A percentile compares a stretch with the other conserved stretches of the same genome.
These are phyloP conservation scores for Batrachochytrium dendrobatidis DNA, from an alignment of 371 early-diverging fungal species.

Conservation along the genomic window DNA sequence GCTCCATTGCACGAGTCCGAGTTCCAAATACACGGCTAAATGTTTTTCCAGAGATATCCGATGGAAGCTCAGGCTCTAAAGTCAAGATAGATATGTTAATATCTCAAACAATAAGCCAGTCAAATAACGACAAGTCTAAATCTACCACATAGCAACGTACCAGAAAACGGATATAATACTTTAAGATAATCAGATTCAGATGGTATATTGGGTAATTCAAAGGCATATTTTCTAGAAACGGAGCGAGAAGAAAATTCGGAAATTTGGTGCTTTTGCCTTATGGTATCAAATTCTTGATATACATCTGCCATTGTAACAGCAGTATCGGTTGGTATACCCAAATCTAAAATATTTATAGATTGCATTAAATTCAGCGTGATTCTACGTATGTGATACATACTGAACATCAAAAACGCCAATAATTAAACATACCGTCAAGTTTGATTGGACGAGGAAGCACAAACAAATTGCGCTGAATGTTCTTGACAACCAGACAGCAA, in stretches of 20 bases:
- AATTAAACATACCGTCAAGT: conserved; percentile 40
- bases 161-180: conserved; percentile 68
- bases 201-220: conserved; percentile 83
- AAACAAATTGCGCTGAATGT: conserved; percentile 79
- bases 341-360: conserved; percentile 19
- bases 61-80: conserved; percentile 61
- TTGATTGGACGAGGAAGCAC: conserved; percentile 65
- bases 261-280: conserved; percentile 54
- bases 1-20: conserved; percentile 83
- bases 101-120: too few relatives aligned
- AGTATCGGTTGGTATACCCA: conserved; percentile 47
- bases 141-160: conserved; percentile 20
- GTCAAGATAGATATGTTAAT: too few relatives aligned
- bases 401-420: background rate
- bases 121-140: conserved; percentile 1
- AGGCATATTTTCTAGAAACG: conserved; percentile 84
- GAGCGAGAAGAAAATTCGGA: conserved; percentile 29
- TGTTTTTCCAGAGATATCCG: conserved; percentile 62
- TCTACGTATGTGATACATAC: background rate
- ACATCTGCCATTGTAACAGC: conserved; percentile 61
- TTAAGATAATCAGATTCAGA: conserved; percentile 77
- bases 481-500: conserved; percentile 75
- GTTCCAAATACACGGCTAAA: conserved; percentile 88
- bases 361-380: too few relatives aligned
- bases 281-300: conserved; percentile 60